Evolutionary conservation across 371 early-diverging fungal species (phyloP).

Genomic region (Mucor velutinosus): DNA sequence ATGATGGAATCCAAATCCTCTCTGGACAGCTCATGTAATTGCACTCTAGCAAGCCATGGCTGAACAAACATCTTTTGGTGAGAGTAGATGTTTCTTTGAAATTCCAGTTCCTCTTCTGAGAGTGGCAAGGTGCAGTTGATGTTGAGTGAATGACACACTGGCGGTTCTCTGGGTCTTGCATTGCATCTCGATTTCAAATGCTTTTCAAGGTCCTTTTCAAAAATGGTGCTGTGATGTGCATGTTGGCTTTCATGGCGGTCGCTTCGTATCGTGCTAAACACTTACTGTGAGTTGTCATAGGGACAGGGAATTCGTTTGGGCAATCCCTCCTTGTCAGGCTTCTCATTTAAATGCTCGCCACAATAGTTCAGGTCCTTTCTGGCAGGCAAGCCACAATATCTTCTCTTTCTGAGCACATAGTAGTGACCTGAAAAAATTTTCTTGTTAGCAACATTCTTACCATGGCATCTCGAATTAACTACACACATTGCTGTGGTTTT

Average conservation of each 20-base stretch:
- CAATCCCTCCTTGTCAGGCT: slow-evolving; percentile 27
- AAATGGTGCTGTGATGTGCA: slow-evolving; percentile 58
- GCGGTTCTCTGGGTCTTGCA: slow-evolving; percentile 59
- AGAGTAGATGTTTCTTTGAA: slow-evolving; percentile 44
- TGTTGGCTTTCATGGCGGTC: not conserved
- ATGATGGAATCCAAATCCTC: slow-evolving; percentile 50
- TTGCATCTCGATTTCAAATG: slow-evolving; percentile 74
- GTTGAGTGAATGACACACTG: slow-evolving; percentile 53
- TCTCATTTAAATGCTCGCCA: slow-evolving; percentile 69
- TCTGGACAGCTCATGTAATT: slow-evolving; percentile 40
- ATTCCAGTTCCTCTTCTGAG: slow-evolving; percentile 48
- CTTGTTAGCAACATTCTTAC: not conserved
- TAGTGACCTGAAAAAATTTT: slow-evolving; percentile 37
- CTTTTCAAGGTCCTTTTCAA: slow-evolving; percentile 61
- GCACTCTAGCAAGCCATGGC: slow-evolving; percentile 53
- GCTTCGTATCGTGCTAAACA: not conserved
- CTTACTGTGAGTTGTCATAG: slow-evolving; percentile 78
- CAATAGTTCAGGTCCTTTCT: slow-evolving; percentile 66
- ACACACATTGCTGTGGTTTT: slow-evolving; percentile 49
- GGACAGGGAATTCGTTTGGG: slow-evolving; percentile 76
- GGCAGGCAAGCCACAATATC: slow-evolving; percentile 70
- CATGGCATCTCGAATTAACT: not conserved
- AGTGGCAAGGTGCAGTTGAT: slow-evolving; percentile 59
- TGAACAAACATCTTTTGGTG: slow-evolving; percentile 47
- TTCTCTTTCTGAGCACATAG: slow-evolving; percentile 48